Evolutionary conservation across 73 alveolate species (phyloP), one percentile per base, ranked within the genome.

Genomic region (Paramecium octaurelia): DNA sequence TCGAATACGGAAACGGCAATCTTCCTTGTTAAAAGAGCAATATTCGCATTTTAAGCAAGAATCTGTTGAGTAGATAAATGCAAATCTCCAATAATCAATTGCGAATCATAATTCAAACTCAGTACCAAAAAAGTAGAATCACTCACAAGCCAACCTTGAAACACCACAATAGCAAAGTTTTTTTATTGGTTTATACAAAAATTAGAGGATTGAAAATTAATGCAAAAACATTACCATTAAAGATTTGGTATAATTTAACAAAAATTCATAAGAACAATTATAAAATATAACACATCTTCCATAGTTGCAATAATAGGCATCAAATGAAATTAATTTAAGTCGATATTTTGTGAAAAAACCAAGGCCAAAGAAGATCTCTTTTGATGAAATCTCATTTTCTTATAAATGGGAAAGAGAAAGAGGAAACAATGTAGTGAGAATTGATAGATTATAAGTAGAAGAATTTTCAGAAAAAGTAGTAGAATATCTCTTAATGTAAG

Each of bases 131-230:
- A 75, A 75, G 4, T 54, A 54, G 18, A 31, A 54, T 54, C 21
- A 54, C 18, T 54, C 69, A 18, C 4, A 54, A 54, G 69, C 14
- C 21, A 54, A 54, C 18, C 69, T 54, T 18, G 69, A 54, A 54
- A 54, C 69, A 54, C 34, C 69, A 54, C 14, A 54, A 44, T 40
- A 80, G 20, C 7, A 80, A 80, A 80, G 58, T 21, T 80, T 80
- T 64, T 80, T 80, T 48, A 42, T 80, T 31, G 91, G 91, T 6
- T 48, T 80, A 42, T 80, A 80, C 24, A 80, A 80, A 48, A 80
- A 80, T 48, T 80, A 80, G 75, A 42, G 76, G 18, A 23, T 35
- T 21, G 91, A 80, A 10, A 31, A 34, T 44, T 21, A 40, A 44
- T 4, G 43, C 31, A 18, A 27, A 48, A 80, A 80, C 12, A 80